Conservation (phyloP, 805 yeast species). For the Metschnikowia sp. region DNA sequence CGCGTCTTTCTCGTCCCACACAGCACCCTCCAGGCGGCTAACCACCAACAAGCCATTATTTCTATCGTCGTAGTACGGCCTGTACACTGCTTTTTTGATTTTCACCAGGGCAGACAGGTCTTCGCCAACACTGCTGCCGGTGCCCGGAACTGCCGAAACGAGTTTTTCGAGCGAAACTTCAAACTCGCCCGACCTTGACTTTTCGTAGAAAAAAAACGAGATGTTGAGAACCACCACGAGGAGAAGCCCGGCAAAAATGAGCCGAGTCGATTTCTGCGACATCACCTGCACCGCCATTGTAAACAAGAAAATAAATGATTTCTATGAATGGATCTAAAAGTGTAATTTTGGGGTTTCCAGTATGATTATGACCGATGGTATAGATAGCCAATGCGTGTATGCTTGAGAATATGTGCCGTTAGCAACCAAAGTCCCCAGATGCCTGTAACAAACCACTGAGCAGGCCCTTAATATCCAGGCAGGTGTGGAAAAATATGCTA, state of each 20-base stretch:
- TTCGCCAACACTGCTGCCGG: background rate
- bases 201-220: conserved; percentile 3
- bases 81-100: conserved; percentile 2
- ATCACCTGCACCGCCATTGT: background rate
- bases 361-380: no score
- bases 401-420: no score
- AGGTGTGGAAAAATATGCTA: no score
- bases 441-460: no score
- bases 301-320: background rate
- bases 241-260: conserved; percentile 3
- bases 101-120: background rate
- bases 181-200: conserved; percentile 3
- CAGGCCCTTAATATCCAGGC: no score
- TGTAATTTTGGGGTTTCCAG: no score
- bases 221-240: conserved; percentile 7
- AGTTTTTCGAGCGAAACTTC: conserved; percentile 3
- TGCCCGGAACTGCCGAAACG: conserved; percentile 1
- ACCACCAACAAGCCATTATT: conserved; percentile 12
- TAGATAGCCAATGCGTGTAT: no score
- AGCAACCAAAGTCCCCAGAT: no score
- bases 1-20: conserved; percentile 8
- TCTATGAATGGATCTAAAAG: no score
- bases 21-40: conserved; percentile 3
- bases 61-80: conserved; percentile 13
- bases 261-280: conserved; percentile 4